Conservation (phyloP, 2,329 filamentous ascomycete species). For the Aspergillus quadrilineatus region DNA sequence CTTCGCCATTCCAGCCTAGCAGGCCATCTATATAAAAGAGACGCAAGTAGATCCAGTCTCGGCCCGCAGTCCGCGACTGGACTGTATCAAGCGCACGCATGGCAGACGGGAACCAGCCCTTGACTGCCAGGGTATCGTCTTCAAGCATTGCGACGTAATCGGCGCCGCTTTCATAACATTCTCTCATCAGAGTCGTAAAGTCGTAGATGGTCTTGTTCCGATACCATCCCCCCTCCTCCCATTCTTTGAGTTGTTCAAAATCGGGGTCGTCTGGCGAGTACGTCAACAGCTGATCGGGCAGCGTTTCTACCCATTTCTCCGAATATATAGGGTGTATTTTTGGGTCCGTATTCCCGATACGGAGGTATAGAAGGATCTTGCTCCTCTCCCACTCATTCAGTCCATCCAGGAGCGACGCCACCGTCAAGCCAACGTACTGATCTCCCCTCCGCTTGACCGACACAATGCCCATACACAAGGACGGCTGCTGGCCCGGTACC, state of each 20-base stretch:
- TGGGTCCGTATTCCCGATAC: constrained; percentile 44
- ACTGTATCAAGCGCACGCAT: constrained; percentile 36
- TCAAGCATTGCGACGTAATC: constrained; percentile 47
- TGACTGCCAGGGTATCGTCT: constrained; percentile 47
- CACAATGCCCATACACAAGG: constrained; percentile 45
- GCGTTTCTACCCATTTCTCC: constrained; percentile 40
- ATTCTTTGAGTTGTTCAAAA: constrained; percentile 11
- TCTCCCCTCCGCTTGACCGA: constrained; percentile 39
- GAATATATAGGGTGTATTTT: constrained; percentile 39
- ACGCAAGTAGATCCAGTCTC: constrained; percentile 41
- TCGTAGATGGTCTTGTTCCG: constrained; percentile 45
- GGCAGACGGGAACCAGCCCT: constrained; percentile 46
- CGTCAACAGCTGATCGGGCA: constrained; percentile 41
- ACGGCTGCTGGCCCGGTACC: background rate
- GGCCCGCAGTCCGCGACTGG: constrained; percentile 17
- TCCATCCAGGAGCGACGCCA: constrained; percentile 45
- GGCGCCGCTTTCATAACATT: constrained; percentile 39
- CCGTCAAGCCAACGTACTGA: constrained; percentile 40
- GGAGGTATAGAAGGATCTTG: constrained; percentile 41
- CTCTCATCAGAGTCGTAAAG: constrained; percentile 43
- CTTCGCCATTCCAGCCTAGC: constrained; percentile 45
- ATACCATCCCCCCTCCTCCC: constrained; percentile 20
- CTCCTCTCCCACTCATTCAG: constrained; percentile 39
- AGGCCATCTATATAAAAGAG: constrained; percentile 48
- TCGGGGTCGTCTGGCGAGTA: constrained; percentile 33